Evolutionary conservation across 129 eudicot genomes (phyloP).

Genomic region (Tagetes erecta): DNA sequence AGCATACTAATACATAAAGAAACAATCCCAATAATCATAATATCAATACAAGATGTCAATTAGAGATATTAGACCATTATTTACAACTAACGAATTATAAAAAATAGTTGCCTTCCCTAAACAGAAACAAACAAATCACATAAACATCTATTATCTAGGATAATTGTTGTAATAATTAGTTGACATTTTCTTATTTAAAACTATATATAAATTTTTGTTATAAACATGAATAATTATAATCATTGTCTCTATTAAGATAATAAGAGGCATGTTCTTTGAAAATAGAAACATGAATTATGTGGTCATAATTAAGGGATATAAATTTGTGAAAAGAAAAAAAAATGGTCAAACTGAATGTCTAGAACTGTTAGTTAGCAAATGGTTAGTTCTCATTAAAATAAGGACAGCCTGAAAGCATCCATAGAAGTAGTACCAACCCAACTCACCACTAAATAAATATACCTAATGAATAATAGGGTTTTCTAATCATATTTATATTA

Average conservation of each 20-base stretch:
- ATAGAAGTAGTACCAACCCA: constrained; percentile 62
- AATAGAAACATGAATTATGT: constrained; percentile 19
- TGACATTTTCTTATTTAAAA: no score
- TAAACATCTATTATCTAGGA: no score
- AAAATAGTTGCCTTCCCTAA: no score
- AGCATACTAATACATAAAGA: no score
- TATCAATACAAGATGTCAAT: no score
- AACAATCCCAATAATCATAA: no score
- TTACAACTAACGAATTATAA: no score
- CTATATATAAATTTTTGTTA: no score
- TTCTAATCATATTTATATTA: constrained; percentile 28
- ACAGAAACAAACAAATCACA: no score
- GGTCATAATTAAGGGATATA: neutral
- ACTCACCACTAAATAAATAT: constrained; percentile 50
- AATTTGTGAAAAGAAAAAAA: constrained; percentile 33
- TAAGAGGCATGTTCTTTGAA: neutral
- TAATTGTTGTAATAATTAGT: no score
- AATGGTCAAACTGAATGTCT: constrained; percentile 54
- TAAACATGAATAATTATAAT: no score
- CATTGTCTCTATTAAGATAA: neutral
- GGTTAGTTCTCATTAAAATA: constrained; percentile 32
- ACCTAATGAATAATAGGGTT: constrained; percentile 43
- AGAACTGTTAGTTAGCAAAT: constrained; percentile 31
- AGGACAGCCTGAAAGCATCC: constrained; percentile 96
- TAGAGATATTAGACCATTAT: no score